Percentiles rank a stretch among this genome's conserved stretches.
phyloP scores from a whole-genome alignment of 768 basidiomycete species.

The Exsudoporus frostii region DNA sequence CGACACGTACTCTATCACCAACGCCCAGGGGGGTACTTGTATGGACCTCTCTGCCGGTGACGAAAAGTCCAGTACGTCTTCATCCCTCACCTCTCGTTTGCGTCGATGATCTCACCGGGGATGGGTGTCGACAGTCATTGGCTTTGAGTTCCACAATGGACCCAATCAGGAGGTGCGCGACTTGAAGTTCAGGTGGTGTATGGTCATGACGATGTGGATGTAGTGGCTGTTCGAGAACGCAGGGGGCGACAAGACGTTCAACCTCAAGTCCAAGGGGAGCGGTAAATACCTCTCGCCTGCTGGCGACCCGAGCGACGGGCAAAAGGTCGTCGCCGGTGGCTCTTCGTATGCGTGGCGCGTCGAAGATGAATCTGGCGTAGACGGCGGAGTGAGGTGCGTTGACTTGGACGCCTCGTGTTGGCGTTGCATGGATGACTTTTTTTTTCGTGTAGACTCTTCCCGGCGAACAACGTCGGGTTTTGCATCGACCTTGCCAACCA shows the following conservation, averaged over 20 bases:
- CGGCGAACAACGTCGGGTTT: slow-evolving; percentile 37
- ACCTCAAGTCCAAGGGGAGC: slow-evolving; percentile 41
- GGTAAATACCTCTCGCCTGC: slow-evolving; percentile 41
- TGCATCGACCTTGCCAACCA: slow-evolving; percentile 48
- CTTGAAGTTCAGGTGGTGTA: too few relatives aligned
- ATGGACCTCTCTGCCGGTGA: slow-evolving; percentile 56
- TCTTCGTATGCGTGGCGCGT: slow-evolving; percentile 48
- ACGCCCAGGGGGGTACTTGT: slow-evolving; percentile 49
- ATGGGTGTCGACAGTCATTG: slow-evolving; percentile 40
- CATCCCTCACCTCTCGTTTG: too few relatives aligned
- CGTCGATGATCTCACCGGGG: neutral
- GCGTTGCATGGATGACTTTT: neutral
- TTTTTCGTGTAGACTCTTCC: slow-evolving; percentile 38
- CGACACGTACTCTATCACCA: slow-evolving; percentile 43
- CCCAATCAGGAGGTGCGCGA: slow-evolving; percentile 47
- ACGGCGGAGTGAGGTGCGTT: slow-evolving; percentile 41
- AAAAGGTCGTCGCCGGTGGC: slow-evolving; percentile 36
- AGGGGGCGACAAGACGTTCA: slow-evolving; percentile 29
- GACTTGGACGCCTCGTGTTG: too few relatives aligned
- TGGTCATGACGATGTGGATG: neutral
- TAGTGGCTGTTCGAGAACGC: slow-evolving; percentile 46
- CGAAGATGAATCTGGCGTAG: slow-evolving; percentile 40
- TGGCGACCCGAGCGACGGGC: slow-evolving; percentile 35
- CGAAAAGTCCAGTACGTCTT: slow-evolving; percentile 41
- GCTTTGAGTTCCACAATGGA: slow-evolving; percentile 41